Conservation (phyloP, 768 basidiomycete genomes). For the Lepiota brunneoincarnata region DNA sequence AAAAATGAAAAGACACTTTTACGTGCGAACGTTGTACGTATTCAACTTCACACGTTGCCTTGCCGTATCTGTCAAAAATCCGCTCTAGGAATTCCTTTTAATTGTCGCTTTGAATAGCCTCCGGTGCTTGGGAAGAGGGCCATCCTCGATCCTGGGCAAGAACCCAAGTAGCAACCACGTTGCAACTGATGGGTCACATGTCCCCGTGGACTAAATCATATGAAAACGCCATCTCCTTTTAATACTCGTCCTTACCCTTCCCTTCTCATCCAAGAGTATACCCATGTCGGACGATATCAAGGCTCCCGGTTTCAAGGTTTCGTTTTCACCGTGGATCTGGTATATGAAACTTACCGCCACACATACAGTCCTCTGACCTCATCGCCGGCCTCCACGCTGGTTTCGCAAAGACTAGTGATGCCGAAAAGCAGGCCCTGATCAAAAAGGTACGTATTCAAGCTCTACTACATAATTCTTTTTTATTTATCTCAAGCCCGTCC, state of each 20-base stretch:
- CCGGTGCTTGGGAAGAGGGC: neutral
- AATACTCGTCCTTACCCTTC: neutral
- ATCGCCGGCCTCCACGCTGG: slow-evolving; percentile 49
- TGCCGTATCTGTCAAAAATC: slow-evolving; percentile 7
- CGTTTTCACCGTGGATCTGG: neutral
- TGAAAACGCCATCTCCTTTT: slow-evolving; percentile 1
- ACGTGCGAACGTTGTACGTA: slow-evolving; percentile 11
- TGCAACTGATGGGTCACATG: neutral
- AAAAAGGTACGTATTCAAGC: slow-evolving; percentile 57
- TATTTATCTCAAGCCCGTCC: neutral
- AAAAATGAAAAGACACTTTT: neutral
- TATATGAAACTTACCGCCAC: neutral
- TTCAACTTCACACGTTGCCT: slow-evolving; percentile 7
- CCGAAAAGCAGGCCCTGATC: slow-evolving; percentile 64
- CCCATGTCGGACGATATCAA: slow-evolving; percentile 70
- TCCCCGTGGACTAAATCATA: slow-evolving; percentile 6
- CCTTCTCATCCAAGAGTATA: slow-evolving; percentile 17
- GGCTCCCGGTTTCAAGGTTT: slow-evolving; percentile 71
- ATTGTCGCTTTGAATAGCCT: neutral
- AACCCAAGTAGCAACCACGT: neutral
- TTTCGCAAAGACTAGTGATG: slow-evolving; percentile 52
- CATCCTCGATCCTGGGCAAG: neutral
- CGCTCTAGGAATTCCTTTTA: neutral
- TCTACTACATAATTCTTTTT: neutral
- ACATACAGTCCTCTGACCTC: slow-evolving; percentile 63